Evolutionary conservation across 2,329 filamentous ascomycete genomes (phyloP).

Genomic region (Allantophomopsis cytisporea): DNA sequence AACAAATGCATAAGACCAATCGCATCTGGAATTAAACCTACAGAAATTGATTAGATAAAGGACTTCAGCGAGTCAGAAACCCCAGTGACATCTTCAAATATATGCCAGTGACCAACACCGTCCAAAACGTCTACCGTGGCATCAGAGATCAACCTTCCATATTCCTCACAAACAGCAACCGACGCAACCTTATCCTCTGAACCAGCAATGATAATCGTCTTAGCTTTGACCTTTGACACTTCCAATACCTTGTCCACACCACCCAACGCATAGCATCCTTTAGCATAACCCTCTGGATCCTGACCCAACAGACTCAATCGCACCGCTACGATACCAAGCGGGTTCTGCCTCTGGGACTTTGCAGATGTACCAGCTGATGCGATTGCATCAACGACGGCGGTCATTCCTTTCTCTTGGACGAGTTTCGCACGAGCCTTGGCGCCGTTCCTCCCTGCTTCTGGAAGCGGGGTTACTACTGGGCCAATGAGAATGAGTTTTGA

Average conservation of each 20-base stretch:
- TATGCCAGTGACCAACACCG: constrained; percentile 34
- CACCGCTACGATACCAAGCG: constrained; percentile 25
- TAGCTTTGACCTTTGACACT: constrained; percentile 17
- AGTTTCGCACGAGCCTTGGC: constrained; percentile 21
- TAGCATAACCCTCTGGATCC: constrained; percentile 39
- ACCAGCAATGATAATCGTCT: constrained; percentile 28
- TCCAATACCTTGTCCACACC: constrained; percentile 19
- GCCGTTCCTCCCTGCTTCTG: constrained; percentile 18
- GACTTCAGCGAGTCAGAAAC: constrained; percentile 9
- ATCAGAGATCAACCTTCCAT: constrained; percentile 14
- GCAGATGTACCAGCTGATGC: constrained; percentile 21
- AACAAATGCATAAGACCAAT: too few relatives aligned
- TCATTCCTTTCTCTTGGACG: constrained; percentile 30
- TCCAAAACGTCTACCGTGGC: constrained; percentile 20
- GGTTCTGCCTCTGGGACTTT: constrained; percentile 21
- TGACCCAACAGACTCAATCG: constrained; percentile 29
- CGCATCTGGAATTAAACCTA: too few relatives aligned
- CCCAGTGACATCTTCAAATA: constrained; percentile 29
- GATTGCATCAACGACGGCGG: constrained; percentile 24
- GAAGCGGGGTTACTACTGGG: constrained; percentile 30
- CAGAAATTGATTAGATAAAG: too few relatives aligned
- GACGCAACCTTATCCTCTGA: constrained; percentile 29
- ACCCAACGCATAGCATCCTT: constrained; percentile 34
- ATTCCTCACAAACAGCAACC: constrained; percentile 20
- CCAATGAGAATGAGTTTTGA: constrained; percentile 31